Evolutionary conservation across 2,329 filamentous ascomycete genomes (phyloP).

Genomic region (Trichoderma sp.): DNA sequence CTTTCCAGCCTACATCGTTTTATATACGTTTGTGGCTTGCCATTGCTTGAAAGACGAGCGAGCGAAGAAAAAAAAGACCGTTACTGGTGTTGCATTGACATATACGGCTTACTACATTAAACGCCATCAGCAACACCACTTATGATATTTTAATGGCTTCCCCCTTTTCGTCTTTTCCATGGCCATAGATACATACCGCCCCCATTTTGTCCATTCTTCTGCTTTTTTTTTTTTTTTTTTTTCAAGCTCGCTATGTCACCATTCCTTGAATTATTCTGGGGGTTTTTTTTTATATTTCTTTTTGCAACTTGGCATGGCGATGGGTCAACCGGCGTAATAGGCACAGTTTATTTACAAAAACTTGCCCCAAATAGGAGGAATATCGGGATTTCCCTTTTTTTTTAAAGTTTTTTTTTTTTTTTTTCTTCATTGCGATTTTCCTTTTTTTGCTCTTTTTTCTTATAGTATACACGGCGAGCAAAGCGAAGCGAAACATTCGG

Average conservation of each 20-base stretch:
- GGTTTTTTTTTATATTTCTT: neutral
- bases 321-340: slow-evolving; percentile 5
- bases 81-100: neutral
- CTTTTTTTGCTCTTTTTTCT: neutral
- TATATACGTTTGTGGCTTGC: neutral
- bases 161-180: neutral
- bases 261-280: neutral
- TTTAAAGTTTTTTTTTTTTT: neutral
- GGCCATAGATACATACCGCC: neutral
- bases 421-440: neutral
- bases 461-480: neutral
- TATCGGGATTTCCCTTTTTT: neutral
- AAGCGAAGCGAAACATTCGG: neutral
- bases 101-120: neutral
- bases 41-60: neutral
- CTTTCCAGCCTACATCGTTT: neutral
- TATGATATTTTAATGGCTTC: slow-evolving; percentile 16
- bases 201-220: too few relatives aligned
- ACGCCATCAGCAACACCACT: neutral
- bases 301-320: slow-evolving; percentile 5
- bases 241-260: neutral
- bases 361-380: neutral
- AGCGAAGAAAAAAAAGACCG: neutral
- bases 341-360: neutral
- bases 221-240: neutral